Evolutionary conservation across 2,329 filamentous ascomycete genomes (phyloP).

Genomic region (Hirsutella minnesotensis): DNA sequence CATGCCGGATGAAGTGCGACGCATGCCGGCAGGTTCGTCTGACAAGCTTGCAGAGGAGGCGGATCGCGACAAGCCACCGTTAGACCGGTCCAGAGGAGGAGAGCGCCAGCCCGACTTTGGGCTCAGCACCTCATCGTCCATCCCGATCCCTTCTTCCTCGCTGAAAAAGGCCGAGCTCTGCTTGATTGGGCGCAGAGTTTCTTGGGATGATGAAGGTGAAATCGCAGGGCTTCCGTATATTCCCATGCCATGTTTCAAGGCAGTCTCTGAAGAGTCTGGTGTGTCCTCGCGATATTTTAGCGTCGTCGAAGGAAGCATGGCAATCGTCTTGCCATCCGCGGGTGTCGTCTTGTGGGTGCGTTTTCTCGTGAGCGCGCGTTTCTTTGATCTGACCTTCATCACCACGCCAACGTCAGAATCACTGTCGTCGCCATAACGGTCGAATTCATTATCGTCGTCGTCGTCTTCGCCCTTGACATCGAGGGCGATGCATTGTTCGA

Average conservation of each 20-base stretch:
- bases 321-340: conserved; percentile 71
- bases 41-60: conserved; percentile 36
- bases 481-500: conserved; percentile 90
- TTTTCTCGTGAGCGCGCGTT: conserved; percentile 39
- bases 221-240: conserved; percentile 36
- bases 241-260: conserved; percentile 46
- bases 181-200: conserved; percentile 64
- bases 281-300: conserved; percentile 75
- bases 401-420: conserved; percentile 72
- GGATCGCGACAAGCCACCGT: conserved; percentile 30
- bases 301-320: conserved; percentile 76
- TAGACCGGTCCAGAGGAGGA: conserved; percentile 11
- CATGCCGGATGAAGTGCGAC: conserved; percentile 76
- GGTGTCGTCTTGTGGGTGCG: conserved; percentile 27
- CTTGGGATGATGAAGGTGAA: conserved; percentile 70
- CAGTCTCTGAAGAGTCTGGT: conserved; percentile 51
- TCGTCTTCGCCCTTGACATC: conserved; percentile 74
- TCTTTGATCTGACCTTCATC: conserved; percentile 58
- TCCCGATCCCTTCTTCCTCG: conserved; percentile 46
- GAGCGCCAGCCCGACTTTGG: conserved; percentile 20
- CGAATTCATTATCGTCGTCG: conserved; percentile 53
- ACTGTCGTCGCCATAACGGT: conserved; percentile 42
- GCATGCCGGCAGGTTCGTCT: conserved; percentile 50
- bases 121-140: conserved; percentile 21
- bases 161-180: conserved; percentile 53